Conservation (phyloP, 129 eudicot species). For the Escallonia rubra region DNA sequence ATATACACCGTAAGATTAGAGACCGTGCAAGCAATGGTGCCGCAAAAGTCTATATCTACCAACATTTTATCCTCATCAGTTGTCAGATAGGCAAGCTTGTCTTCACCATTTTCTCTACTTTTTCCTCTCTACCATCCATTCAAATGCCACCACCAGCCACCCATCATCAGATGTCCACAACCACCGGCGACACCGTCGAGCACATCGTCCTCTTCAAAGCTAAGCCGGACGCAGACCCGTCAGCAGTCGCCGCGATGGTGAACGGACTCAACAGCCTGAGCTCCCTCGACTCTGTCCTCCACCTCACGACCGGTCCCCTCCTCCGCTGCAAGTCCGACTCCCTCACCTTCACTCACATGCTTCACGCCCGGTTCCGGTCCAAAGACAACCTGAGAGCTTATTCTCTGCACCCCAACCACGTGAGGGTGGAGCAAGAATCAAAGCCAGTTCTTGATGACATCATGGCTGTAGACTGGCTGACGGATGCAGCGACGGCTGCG, state of each 20-base stretch:
- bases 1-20: too few relatives aligned
- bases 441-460: constrained; percentile 55
- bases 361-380: constrained; percentile 65
- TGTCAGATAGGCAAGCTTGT: too few relatives aligned
- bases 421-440: constrained; percentile 35
- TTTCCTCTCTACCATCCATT: too few relatives aligned
- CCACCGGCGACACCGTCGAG: constrained; percentile 37
- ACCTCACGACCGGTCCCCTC: constrained; percentile 52
- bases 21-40: too few relatives aligned
- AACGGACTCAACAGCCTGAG: constrained; percentile 40
- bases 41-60: too few relatives aligned
- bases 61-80: too few relatives aligned
- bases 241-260: constrained; percentile 47
- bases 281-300: constrained; percentile 49
- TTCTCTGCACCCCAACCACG: constrained; percentile 52
- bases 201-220: constrained; percentile 79
- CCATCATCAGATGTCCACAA: constrained; percentile 26
- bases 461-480: constrained; percentile 69
- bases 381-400: constrained; percentile 39
- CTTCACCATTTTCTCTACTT: too few relatives aligned
- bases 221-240: constrained; percentile 43
- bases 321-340: constrained; percentile 34
- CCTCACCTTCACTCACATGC: constrained; percentile 76
- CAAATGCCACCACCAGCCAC: too few relatives aligned
- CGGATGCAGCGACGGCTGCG: constrained; percentile 15